Base-by-base conservation (phyloP, 2,329 filamentous ascomycete genomes). In the Exophiala viscosa region DNA sequence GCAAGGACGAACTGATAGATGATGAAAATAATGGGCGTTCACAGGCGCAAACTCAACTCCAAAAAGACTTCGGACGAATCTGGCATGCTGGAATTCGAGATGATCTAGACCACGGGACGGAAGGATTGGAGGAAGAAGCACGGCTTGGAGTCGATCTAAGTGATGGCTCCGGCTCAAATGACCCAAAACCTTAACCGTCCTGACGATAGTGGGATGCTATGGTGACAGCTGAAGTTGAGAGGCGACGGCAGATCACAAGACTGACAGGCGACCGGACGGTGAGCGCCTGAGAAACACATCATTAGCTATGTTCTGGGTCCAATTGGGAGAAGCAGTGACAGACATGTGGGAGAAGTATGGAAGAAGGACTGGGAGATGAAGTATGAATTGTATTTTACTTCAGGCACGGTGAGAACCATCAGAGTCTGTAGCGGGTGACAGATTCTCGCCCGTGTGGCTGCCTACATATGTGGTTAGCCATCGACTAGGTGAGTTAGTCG, bases 111-210 rank as follows among this genome's bases (percentile, higher is more conserved):
- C 51, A 54, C 51, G 51, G 32, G 45, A 28, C 14, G 45, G 34
- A 54, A 40, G 45, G 51, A 54, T 49, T 54, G 51, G 51, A 32
- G 28, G 31, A 34, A 20, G 47, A 18, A 17, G 13, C 18, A 49
- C 10, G 36, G 20, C 14, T 3, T 9, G 23, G 23, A 10, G 44
- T n/a, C 32, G 44, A 46, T 46, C 33, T 18, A 5, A 38, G 5
- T 7, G 23, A 5, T 28, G 23, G 23, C 23, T 28, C 23, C 23
- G 23, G 23, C 23, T 28, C 23, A 28, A 4, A 28, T 28, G 23
- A 28, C 2, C 23, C 3, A 28, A 28, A 28, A 28, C 23, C 8
- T 28, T 7, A 28, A 28, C 23, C 23, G 23, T 1, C 2, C 23
- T 28, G 5, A 28, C 23, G 23, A 28, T 28, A 28, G 23, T 28